phyloP scores from a whole-genome alignment of 2,329 filamentous ascomycete genomes.

The Penicillium frequentans region DNA sequence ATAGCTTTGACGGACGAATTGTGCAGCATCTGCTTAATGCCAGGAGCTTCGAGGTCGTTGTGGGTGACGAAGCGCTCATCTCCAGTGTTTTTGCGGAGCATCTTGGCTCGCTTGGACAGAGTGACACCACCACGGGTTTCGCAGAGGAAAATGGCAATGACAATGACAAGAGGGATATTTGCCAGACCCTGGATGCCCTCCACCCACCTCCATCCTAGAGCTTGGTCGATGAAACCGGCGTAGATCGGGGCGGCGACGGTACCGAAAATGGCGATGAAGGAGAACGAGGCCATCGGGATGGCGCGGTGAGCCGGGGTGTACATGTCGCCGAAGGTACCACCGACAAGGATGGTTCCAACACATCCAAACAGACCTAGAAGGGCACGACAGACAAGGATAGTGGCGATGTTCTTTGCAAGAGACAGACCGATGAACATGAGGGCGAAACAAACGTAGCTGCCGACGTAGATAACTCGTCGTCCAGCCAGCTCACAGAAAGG shows the following conservation, averaged over 20 bases:
- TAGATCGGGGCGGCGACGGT: slow-evolving; percentile 56
- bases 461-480: slow-evolving; percentile 48
- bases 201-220: slow-evolving; percentile 56
- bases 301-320: slow-evolving; percentile 48
- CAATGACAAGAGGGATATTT: slow-evolving; percentile 51
- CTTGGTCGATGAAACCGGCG: slow-evolving; percentile 55
- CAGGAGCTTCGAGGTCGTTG: slow-evolving; percentile 54
- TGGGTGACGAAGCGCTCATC: slow-evolving; percentile 52
- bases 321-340: slow-evolving; percentile 53
- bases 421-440: slow-evolving; percentile 52
- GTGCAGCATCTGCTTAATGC: slow-evolving; percentile 43
- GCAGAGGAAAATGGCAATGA: slow-evolving; percentile 46
- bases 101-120: slow-evolving; percentile 52
- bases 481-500: slow-evolving; percentile 54
- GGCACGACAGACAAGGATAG: slow-evolving; percentile 49
- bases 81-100: slow-evolving; percentile 48
- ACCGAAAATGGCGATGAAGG: slow-evolving; percentile 52
- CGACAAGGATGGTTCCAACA: slow-evolving; percentile 52
- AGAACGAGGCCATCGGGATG: slow-evolving; percentile 50
- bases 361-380: slow-evolving; percentile 53
- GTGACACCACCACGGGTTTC: slow-evolving; percentile 51
- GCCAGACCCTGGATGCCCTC: slow-evolving; percentile 54
- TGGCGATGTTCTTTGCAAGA: slow-evolving; percentile 50
- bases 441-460: slow-evolving; percentile 48
- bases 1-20: slow-evolving; percentile 54